phyloP scores from a whole-genome alignment of 306 rosid species.

The Fragaria nilgerrensis region DNA sequence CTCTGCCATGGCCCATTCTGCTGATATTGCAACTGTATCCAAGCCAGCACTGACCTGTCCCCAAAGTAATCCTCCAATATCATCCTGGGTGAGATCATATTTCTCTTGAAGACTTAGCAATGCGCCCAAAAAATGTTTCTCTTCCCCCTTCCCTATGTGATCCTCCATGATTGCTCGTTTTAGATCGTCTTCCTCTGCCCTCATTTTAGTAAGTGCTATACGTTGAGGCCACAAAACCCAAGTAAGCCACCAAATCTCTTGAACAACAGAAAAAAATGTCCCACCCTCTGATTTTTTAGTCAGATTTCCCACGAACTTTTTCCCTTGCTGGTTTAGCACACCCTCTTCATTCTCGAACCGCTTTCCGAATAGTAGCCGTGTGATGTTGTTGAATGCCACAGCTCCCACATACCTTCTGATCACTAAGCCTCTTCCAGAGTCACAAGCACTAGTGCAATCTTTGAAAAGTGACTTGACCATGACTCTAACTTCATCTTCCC shows the following conservation, averaged over 20 bases:
- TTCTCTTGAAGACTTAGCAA: slow-evolving; percentile 63
- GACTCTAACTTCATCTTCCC: slow-evolving; percentile 88
- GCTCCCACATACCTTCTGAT: slow-evolving; percentile 61
- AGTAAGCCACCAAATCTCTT: slow-evolving; percentile 73
- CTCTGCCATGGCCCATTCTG: slow-evolving; percentile 90
- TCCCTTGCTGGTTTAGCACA: slow-evolving; percentile 47
- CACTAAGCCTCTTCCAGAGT: slow-evolving; percentile 44
- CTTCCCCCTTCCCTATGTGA: slow-evolving; percentile 48
- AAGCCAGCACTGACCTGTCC: slow-evolving; percentile 86
- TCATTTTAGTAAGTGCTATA: slow-evolving; percentile 59
- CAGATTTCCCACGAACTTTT: slow-evolving; percentile 58
- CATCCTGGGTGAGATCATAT: slow-evolving; percentile 79
- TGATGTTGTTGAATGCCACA: slow-evolving; percentile 85
- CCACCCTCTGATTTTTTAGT: slow-evolving; percentile 64
- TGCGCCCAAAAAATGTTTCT: slow-evolving; percentile 76
- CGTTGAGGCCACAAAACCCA: slow-evolving; percentile 74
- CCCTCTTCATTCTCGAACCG: slow-evolving; percentile 78
- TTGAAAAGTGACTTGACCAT: slow-evolving; percentile 71
- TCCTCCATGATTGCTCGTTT: slow-evolving; percentile 75
- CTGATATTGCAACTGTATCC: slow-evolving; percentile 76
- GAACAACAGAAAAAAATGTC: slow-evolving; percentile 62
- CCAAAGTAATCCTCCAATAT: slow-evolving; percentile 84
- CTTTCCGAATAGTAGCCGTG: slow-evolving; percentile 79
- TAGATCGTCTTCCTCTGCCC: slow-evolving; percentile 60
- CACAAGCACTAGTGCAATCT: slow-evolving; percentile 47